Evolutionary conservation across 768 basidiomycete species (phyloP).

Genomic region (Rossbeevera mucosa): DNA sequence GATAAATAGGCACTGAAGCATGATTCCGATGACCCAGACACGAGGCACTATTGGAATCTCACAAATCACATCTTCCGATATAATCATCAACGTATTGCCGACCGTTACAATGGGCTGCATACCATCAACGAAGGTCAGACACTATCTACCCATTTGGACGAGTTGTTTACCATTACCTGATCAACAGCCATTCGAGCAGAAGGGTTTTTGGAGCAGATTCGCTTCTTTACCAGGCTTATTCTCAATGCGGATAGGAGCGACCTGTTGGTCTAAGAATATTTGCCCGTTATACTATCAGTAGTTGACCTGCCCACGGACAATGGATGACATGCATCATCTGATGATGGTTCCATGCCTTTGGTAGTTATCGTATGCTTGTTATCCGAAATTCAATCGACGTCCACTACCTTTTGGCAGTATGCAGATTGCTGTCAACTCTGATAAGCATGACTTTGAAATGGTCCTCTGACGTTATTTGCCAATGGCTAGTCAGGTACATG

Average conservation of each 20-base stretch:
- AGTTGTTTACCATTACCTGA: slow-evolving; percentile 6
- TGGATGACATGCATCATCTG: too few relatives aligned
- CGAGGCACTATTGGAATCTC: slow-evolving; percentile 41
- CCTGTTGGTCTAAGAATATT: slow-evolving; percentile 11
- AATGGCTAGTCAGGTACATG: neutral
- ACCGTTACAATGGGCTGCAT: slow-evolving; percentile 35
- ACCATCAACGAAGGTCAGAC: slow-evolving; percentile 26
- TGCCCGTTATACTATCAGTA: too few relatives aligned
- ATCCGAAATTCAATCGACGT: neutral
- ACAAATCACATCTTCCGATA: slow-evolving; percentile 47
- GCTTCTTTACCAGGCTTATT: slow-evolving; percentile 31
- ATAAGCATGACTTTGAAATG: neutral
- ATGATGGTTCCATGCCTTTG: too few relatives aligned
- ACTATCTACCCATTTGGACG: neutral
- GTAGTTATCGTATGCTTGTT: too few relatives aligned
- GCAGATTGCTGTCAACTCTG: neutral
- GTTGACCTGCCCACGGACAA: too few relatives aligned
- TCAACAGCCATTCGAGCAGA: slow-evolving; percentile 24
- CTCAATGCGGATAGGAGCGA: slow-evolving; percentile 30
- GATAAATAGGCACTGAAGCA: slow-evolving; percentile 14
- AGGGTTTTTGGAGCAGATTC: slow-evolving; percentile 28
- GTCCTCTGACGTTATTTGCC: neutral
- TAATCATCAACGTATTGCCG: slow-evolving; percentile 25
- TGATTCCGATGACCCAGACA: slow-evolving; percentile 31
- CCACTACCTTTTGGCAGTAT: neutral